A percentile compares a stretch with the other conserved stretches of the same genome.
Evolutionary conservation across 2,329 filamentous ascomycete species (phyloP).

Genomic region (Beauveria australis): DNA sequence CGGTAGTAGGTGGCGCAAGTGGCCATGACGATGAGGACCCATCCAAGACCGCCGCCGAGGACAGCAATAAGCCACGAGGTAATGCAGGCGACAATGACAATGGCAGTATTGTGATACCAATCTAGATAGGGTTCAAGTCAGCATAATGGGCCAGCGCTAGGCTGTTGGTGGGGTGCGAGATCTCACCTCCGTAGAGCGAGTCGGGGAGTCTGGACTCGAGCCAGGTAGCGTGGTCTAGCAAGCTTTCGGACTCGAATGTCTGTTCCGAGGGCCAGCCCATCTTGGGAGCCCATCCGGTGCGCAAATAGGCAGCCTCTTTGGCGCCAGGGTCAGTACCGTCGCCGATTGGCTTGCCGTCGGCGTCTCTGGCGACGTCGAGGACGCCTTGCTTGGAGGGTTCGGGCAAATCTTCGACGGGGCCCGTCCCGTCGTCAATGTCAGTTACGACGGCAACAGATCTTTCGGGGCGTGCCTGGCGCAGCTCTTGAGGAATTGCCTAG

Average conservation of each 20-base stretch:
- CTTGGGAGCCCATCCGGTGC: constrained; percentile 80
- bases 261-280: constrained; percentile 64
- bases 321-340: constrained; percentile 46
- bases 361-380: constrained; percentile 44
- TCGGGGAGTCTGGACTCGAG: constrained; percentile 79
- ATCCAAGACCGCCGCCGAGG: constrained; percentile 83
- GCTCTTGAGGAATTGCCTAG: constrained; percentile 31
- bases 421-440: constrained; percentile 66
- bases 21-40: constrained; percentile 91
- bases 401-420: constrained; percentile 68
- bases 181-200: constrained; percentile 76
- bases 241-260: constrained; percentile 50
- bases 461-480: constrained; percentile 28
- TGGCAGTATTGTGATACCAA: constrained; percentile 96
- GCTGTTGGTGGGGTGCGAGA: not conserved
- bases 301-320: constrained; percentile 36
- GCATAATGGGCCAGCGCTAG: not conserved
- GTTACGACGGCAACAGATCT: constrained; percentile 66
- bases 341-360: constrained; percentile 37
- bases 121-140: constrained; percentile 40
- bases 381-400: constrained; percentile 63
- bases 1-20: constrained; percentile 91
- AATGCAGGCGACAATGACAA: constrained; percentile 89
- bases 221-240: constrained; percentile 83
- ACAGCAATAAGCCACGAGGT: constrained; percentile 84